Base-by-base conservation (phyloP, 2,329 filamentous ascomycete genomes). In the Passalora sequoiae region DNA sequence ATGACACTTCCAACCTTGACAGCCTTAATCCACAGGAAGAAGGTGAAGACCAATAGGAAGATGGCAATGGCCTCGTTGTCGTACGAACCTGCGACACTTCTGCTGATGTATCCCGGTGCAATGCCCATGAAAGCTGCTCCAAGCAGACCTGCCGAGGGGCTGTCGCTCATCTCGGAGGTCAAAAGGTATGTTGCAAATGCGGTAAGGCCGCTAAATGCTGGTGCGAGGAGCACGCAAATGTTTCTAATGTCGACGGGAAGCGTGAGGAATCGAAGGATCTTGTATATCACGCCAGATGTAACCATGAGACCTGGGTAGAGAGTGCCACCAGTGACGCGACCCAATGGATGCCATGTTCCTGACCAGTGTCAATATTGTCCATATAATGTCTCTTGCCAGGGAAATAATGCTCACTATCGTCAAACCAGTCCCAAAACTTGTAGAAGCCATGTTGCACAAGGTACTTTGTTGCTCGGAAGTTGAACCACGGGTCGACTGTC, bases 371-470 rank as follows among this genome's bases (percentile, higher is more conserved):
- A 15, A 24, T 21, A 44, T 19, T 42, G 40, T 36, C 29, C 27
- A 15, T 31, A 19, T 30, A 29, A n/a, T 19, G 12, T 19, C 25
- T 12, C 13, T 15, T 4, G 21, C 39, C n/a, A n/a, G n/a, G n/a
- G n/a, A 9, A 8, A 20, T 12, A 17, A 6, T 20, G 47, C 79
- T 53, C 74, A 83, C 92, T 83, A 75, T 98, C 92, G 70, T 98
- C 92, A 64, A 98, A 98, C 92, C 92, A 98, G 68, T 98, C 91
- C 92, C 92, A 98, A 67, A 98, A 98, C 68, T 86, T 89, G 69
- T 95, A 94, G 73, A 98, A 97, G 60, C 92, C 92, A 81, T 98
- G 81, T 64, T 91, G 80, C 43, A 98, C 87, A 43, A 98, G 80
- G 64, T 98, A 97, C 71, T 97, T 97, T 44, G 92, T 97, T 56